Conservation (phyloP, 768 basidiomycete genomes). For the Cystobasidium onofrii region DNA sequence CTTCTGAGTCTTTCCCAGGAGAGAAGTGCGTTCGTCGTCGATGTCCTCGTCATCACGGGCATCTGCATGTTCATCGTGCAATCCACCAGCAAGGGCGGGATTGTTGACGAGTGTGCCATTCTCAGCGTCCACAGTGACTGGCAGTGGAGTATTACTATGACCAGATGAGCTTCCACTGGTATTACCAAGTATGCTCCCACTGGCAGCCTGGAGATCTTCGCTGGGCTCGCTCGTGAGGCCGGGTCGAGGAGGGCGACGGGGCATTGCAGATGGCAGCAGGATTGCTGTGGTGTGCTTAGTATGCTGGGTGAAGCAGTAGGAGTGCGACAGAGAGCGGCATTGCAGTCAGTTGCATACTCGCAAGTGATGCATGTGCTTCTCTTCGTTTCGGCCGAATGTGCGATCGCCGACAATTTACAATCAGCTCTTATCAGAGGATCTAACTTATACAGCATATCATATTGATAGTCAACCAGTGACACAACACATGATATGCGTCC, state of each 20-base stretch:
- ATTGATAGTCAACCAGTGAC: too few species aligned
- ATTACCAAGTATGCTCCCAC: too few species aligned
- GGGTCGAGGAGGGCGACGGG: not conserved
- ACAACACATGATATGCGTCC: constrained; percentile 10
- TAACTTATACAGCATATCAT: too few species aligned
- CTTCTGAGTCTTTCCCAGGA: not conserved
- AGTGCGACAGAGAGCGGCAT: too few species aligned
- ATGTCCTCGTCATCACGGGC: not conserved
- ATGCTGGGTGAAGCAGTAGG: not conserved
- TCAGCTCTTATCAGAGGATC: too few species aligned
- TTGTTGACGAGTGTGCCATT: too few species aligned
- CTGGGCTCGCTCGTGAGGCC: not conserved
- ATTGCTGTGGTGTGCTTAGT: not conserved
- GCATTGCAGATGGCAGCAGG: not conserved
- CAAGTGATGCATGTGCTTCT: not conserved
- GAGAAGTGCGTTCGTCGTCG: not conserved
- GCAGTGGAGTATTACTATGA: too few species aligned
- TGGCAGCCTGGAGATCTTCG: not conserved
- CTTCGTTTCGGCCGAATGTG: not conserved
- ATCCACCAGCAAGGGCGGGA: too few species aligned
- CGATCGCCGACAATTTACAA: not conserved
- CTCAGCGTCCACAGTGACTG: too few species aligned
- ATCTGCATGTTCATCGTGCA: not conserved
- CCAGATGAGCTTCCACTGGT: too few species aligned
- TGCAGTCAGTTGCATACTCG: too few species aligned